phyloP scores from a whole-genome alignment of 805 yeast genomes.

The Saturnispora bothae region DNA sequence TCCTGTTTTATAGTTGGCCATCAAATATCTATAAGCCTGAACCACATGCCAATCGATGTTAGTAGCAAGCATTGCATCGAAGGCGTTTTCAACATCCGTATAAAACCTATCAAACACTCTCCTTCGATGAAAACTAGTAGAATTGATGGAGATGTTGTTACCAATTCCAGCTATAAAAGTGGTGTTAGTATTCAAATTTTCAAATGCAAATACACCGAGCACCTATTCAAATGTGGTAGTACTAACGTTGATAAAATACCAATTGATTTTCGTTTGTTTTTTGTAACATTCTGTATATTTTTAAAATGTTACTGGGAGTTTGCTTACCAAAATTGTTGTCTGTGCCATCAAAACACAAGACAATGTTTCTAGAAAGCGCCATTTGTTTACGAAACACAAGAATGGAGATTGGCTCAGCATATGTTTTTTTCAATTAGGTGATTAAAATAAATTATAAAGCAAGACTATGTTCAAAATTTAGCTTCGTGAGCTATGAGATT shows the following conservation, averaged over 20 bases:
- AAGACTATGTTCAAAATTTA: too few species aligned
- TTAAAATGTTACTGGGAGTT: slow-evolving; percentile 45
- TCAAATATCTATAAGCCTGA: slow-evolving; percentile 44
- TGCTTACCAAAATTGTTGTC: slow-evolving; percentile 45
- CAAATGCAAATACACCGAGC: too few species aligned
- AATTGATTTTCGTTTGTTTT: slow-evolving; percentile 32
- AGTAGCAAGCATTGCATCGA: slow-evolving; percentile 31
- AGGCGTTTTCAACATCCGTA: background rate
- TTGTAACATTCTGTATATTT: slow-evolving; percentile 41
- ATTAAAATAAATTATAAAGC: too few species aligned
- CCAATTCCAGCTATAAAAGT: slow-evolving; percentile 47
- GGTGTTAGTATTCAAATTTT: background rate
- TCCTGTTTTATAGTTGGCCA: slow-evolving; percentile 37
- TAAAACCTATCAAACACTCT: slow-evolving; percentile 3
- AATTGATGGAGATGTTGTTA: slow-evolving; percentile 34
- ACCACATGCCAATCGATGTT: slow-evolving; percentile 46
- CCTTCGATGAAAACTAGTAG: slow-evolving; percentile 12
- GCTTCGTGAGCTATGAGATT: slow-evolving; percentile 24
- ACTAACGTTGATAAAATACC: slow-evolving; percentile 50
- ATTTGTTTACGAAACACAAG: too few species aligned
- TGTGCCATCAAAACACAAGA: slow-evolving; percentile 58
- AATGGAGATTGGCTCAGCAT: too few species aligned
- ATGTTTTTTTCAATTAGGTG: too few species aligned
- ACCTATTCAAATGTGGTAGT: too few species aligned
- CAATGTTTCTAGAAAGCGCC: slow-evolving; percentile 35